Base-by-base conservation (phyloP, 257 asterid species). In the Vinca minor region DNA sequence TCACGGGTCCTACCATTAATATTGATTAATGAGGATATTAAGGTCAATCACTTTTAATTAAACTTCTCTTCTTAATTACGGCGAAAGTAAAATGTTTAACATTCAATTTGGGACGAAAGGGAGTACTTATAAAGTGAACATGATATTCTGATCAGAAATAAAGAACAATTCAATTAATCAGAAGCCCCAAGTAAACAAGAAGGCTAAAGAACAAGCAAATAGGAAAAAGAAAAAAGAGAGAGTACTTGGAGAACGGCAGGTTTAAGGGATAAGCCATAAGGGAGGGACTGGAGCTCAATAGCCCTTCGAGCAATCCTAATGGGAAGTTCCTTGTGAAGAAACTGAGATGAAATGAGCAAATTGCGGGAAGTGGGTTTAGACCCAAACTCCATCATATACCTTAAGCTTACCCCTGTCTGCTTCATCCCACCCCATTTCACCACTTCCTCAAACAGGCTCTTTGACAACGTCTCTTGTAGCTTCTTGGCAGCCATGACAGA, bases 371-470 rank as follows among this genome's bases (percentile, higher is more conserved):
- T 81, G 20, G 98, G 95, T 21, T 69, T 74, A 13, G 87, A 83
- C 9, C 98, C 98, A 32, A 92, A 92, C 68, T 92, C 91, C 93
- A 84, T 85, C 98, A 92, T 92, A 78, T 88, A 88, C 28, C 89
- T 80, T 29, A 88, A 95, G 73, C 95, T 85, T 2, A 92, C 98
- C 6, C 98, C 95, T 0, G 82, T 92, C 67, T 85, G 98, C 67
- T 88, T 87, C 93, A 92, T 78, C 8, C 74, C 62, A 13, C 89
- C 96, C 93, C 88, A 85, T 82, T 52, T 79, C 20, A 81, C 87
- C 23, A 87, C 95, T 58, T 91, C 86, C 48, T 82, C 89, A 21
- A 82, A 67, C 15, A 91, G 13, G 46, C 71, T 85, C 70, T 77
- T 88, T 0, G 88, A 75, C 28, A 82, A 65, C 14, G 81, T 80